phyloP scores from a whole-genome alignment of 1,284 basidiomycete species.

The Boletellus dicymbophilus region DNA sequence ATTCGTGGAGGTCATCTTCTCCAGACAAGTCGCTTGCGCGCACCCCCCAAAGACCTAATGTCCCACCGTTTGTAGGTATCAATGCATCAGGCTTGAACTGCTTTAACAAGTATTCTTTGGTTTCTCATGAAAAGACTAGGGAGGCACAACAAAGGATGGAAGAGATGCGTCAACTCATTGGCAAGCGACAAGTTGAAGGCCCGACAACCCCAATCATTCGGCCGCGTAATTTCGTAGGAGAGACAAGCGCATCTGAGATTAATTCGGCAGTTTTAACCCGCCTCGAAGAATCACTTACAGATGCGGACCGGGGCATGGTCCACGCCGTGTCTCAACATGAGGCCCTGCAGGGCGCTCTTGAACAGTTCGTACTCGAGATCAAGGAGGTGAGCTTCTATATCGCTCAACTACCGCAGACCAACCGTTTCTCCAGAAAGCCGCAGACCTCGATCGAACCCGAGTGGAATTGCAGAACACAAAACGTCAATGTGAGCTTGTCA shows the following conservation, averaged over 20 bases:
- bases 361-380: slow-evolving; percentile 48
- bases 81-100: not conserved
- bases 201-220: slow-evolving; percentile 47
- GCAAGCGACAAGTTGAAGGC: slow-evolving; percentile 53
- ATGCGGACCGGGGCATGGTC: slow-evolving; percentile 57
- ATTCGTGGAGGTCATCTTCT: slow-evolving; percentile 47
- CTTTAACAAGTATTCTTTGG: slow-evolving; percentile 11
- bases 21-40: slow-evolving; percentile 53
- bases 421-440: slow-evolving; percentile 43
- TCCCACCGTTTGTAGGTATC: slow-evolving; percentile 43
- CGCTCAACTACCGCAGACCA: not conserved
- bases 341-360: slow-evolving; percentile 49
- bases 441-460: slow-evolving; percentile 60
- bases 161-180: slow-evolving; percentile 75
- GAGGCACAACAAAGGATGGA: slow-evolving; percentile 75
- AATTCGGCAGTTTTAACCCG: slow-evolving; percentile 30
- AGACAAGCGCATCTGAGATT: slow-evolving; percentile 27
- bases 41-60: slow-evolving; percentile 41
- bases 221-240: slow-evolving; percentile 32
- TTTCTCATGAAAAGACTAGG: slow-evolving; percentile 53
- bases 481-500: slow-evolving; percentile 76
- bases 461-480: slow-evolving; percentile 68
- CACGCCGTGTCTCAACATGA: slow-evolving; percentile 56
- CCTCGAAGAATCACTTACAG: slow-evolving; percentile 54
- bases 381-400: slow-evolving; percentile 50